Conservation (phyloP, 331 rosid species). For the Quercus lobata region DNA sequence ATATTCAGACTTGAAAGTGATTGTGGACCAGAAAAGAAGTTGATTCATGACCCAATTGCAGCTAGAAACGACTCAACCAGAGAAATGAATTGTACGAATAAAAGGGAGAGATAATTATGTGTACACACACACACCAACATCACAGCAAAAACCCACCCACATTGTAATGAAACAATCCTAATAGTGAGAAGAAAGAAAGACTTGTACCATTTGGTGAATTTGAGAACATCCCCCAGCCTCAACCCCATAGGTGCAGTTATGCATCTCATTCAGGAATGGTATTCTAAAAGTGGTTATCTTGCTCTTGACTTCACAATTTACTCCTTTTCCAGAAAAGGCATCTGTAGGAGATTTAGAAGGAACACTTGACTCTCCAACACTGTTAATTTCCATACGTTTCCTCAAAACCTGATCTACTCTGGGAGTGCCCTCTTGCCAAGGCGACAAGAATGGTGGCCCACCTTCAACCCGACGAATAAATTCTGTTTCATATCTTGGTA, state of each 20-base stretch:
- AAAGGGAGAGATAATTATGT: not conserved
- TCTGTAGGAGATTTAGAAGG: conserved; percentile 34
- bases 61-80: not conserved
- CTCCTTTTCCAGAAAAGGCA: conserved; percentile 39
- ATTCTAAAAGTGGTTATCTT: conserved; percentile 24
- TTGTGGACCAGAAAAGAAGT: not conserved
- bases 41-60: not conserved
- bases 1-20: not conserved
- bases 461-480: conserved; percentile 45
- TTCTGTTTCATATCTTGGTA: conserved; percentile 43
- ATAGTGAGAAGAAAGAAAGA: conserved; percentile 3
- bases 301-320: conserved; percentile 36
- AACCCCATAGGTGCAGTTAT: conserved; percentile 27
- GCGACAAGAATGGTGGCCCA: conserved; percentile 35
- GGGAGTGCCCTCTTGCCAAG: conserved; percentile 53
- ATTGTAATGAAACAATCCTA: not conserved
- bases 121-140: too few species aligned
- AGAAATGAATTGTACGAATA: not conserved
- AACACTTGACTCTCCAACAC: conserved; percentile 36
- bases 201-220: conserved; percentile 38
- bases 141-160: too few species aligned
- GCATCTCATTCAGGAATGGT: conserved; percentile 29
- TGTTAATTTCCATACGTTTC: conserved; percentile 45
- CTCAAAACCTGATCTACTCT: conserved; percentile 36
- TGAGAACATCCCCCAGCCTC: conserved; percentile 33